Evolutionary conservation across 352 stramenopile genomes (phyloP).

Genomic region (Pythium guiyangense): DNA sequence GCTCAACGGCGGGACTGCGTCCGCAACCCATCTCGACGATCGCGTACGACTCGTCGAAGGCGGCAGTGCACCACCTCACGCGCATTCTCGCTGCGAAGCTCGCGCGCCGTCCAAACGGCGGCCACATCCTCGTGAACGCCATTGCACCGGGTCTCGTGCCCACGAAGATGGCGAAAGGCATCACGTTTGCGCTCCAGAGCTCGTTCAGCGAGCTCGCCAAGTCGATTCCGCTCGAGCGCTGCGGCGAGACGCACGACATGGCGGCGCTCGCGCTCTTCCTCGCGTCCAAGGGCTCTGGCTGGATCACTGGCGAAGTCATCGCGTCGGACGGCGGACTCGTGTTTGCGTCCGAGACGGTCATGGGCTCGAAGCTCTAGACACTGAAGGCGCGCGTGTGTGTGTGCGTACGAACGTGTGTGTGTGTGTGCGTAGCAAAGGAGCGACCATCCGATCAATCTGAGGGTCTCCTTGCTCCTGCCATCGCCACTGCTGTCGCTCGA

Average conservation of each 20-base stretch:
- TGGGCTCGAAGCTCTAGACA: constrained; percentile 26
- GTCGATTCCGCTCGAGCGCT: constrained; percentile 75
- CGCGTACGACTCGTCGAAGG: constrained; percentile 95
- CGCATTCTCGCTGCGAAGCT: constrained; percentile 90
- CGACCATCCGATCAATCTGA: too few relatives aligned
- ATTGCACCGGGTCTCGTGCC: constrained; percentile 91
- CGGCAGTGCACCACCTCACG: constrained; percentile 92
- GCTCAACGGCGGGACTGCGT: constrained; percentile 70
- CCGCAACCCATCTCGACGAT: constrained; percentile 86
- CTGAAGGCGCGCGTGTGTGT: too few relatives aligned
- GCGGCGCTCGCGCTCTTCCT: constrained; percentile 91
- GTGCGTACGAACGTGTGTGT: too few relatives aligned
- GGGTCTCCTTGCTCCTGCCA: too few relatives aligned
- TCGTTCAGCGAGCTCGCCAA: constrained; percentile 57
- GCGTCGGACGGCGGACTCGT: constrained; percentile 89
- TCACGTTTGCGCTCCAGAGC: constrained; percentile 44
- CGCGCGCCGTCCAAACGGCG: constrained; percentile 60
- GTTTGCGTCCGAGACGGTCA: constrained; percentile 40
- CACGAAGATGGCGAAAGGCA: constrained; percentile 85
- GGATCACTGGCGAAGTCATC: constrained; percentile 91
- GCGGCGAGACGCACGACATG: constrained; percentile 91
- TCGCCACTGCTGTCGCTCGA: too few relatives aligned
- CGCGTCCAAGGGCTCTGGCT: constrained; percentile 83
- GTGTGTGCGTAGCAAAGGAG: too few relatives aligned
- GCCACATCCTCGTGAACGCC: constrained; percentile 94